These are phyloP conservation scores for Alnus glutinosa DNA, from an alignment of 306 rosid species.

Conservation along the genomic window DNA sequence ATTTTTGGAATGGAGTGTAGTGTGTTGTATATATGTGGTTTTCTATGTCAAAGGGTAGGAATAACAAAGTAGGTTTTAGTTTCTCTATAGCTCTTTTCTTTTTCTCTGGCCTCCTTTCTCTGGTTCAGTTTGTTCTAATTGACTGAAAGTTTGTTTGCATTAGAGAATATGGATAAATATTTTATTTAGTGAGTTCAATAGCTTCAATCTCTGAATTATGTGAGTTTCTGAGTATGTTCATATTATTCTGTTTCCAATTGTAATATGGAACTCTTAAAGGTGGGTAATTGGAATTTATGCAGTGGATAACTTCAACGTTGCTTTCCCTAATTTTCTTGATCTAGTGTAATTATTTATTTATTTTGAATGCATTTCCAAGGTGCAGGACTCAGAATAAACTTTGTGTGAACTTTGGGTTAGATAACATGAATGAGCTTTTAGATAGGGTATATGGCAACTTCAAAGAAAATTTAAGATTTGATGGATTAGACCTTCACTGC, in stretches of 20 bases:
- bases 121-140: constrained; percentile 3
- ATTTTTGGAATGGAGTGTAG: background rate
- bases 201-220: background rate
- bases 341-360: background rate
- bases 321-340: background rate
- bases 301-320: background rate
- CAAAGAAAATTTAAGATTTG: background rate
- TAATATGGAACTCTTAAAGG: background rate
- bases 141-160: background rate
- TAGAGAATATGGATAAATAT: background rate
- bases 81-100: background rate
- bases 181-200: background rate
- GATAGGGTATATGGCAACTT: background rate
- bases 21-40: background rate
- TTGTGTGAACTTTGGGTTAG: background rate
- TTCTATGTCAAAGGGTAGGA: background rate
- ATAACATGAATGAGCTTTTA: background rate
- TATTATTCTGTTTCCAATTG: background rate
- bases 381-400: background rate
- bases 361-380: background rate
- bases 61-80: background rate
- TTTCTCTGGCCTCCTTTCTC: background rate
- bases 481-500: constrained; percentile 11
- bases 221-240: background rate
- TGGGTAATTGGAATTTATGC: background rate